Base-by-base conservation (phyloP, 306 rosid genomes). In the Calophaca sinica region DNA sequence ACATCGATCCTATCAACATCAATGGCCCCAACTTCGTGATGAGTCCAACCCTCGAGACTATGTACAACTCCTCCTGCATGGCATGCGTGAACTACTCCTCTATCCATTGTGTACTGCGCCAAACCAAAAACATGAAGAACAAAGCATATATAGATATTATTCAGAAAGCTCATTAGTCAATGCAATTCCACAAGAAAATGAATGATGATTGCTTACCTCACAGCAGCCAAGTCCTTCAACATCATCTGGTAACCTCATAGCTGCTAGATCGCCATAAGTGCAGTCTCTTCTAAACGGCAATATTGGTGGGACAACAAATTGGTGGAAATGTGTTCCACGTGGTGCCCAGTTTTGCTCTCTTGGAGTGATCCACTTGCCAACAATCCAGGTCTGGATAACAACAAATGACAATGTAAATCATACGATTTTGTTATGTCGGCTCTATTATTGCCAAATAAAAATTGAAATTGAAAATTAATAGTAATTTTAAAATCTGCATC, bases 1-100 rank as follows among this genome's bases (percentile, higher is more conserved):
- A 88, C 31, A 81, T 93, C 92, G 11, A 93, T 91, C 33, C 89
- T 82, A 55, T 93, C 86, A 0, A 93, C 97, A 45, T 93, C 97
- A 38, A 93, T 51, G 14, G 96, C 98, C 4, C 96, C 97, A 9
- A 93, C 98, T 83, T 93, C 98, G 4, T 91, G 94, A 80, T 93
- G 97, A 48, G 76, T 88, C 97, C 97, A 93, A 2, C 94, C 94
- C 79, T 93, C 98, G 2, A 93, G 84, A 4, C 70, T 58, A 80
- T 93, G 98, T 28, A 93, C 89, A 53, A 93, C 87, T 3, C 98
- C 98, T 10, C 98, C 98, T 0, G 98, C 98, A 65, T 93, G 98
- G 77, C 98, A 93, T 32, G 98, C 98, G 45, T 93, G 97, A 15
- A 93, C 97, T 0, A 91, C 92, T 68, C 97, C 98, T 77, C 98